These are phyloP conservation scores for Chloranthus sessilifolius DNA, from an alignment of 164 flowering plant species.

Conservation along the genomic window DNA sequence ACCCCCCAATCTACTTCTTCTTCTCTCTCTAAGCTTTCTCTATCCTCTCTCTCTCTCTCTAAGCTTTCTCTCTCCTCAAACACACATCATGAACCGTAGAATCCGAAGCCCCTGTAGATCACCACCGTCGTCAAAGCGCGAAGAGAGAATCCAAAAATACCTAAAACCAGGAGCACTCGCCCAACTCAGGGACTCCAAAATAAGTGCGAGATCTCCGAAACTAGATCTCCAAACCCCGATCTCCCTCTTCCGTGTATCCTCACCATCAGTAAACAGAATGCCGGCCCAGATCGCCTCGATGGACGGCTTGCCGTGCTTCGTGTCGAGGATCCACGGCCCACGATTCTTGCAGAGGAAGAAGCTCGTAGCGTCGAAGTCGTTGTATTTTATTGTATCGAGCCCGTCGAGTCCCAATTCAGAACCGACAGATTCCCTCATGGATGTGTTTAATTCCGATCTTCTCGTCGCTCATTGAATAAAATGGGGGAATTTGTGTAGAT, in stretches of 20 bases:
- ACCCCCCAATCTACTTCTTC: neutral
- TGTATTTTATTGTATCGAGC: conserved; percentile 13
- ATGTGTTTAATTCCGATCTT: conserved; percentile 20
- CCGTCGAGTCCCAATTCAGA: conserved; percentile 20
- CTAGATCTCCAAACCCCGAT: conserved; percentile 11
- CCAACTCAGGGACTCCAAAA: conserved; percentile 30
- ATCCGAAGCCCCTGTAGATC: conserved; percentile 11
- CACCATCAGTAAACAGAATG: neutral
- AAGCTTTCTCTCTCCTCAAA: neutral
- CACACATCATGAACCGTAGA: conserved; percentile 18
- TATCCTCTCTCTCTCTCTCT: conserved; percentile 8
- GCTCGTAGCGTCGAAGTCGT: conserved; percentile 32
- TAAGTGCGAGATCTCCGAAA: conserved; percentile 23
- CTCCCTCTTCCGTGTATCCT: conserved; percentile 6
- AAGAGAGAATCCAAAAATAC: conserved; percentile 19
- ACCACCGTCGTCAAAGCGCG: conserved; percentile 10
- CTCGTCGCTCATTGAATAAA: conserved; percentile 28
- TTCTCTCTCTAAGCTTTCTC: conserved; percentile 5
- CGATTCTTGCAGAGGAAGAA: conserved; percentile 35
- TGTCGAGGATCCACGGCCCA: conserved; percentile 20
- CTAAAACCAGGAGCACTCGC: conserved; percentile 40
- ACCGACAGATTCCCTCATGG: conserved; percentile 18
- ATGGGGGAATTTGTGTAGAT: neutral
- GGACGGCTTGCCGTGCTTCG: conserved; percentile 28
- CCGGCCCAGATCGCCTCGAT: conserved; percentile 9